These are phyloP conservation scores for Exophiala phaeomuriformis DNA, from an alignment of 2,329 filamentous ascomycete species.

Conservation along the genomic window DNA sequence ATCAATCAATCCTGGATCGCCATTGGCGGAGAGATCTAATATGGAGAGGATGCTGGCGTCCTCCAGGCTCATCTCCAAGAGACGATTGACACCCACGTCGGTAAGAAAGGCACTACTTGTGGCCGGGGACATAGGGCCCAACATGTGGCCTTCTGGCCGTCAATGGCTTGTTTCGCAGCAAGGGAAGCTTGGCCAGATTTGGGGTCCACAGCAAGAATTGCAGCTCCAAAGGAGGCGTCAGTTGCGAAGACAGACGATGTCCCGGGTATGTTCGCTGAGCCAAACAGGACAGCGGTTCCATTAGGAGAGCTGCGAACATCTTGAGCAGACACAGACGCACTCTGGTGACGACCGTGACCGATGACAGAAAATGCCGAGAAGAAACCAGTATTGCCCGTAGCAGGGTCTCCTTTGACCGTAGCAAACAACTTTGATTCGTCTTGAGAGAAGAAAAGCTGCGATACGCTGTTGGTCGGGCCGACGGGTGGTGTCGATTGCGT, in stretches of 20 bases:
- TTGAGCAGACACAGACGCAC: conserved; percentile 15
- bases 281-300: conserved; percentile 54
- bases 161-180: conserved; percentile 35
- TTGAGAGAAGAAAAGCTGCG: conserved; percentile 53
- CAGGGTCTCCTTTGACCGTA: conserved; percentile 55
- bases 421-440: conserved; percentile 48
- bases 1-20: conserved; percentile 51
- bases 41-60: conserved; percentile 43
- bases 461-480: conserved; percentile 53
- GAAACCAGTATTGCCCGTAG: conserved; percentile 51
- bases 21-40: conserved; percentile 41
- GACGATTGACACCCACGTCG: conserved; percentile 46
- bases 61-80: conserved; percentile 50
- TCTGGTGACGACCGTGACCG: conserved; percentile 10
- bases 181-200: conserved; percentile 30
- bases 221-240: conserved; percentile 53
- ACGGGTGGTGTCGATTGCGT: conserved; percentile 52
- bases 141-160: conserved; percentile 50
- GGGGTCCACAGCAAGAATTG: conserved; percentile 41
- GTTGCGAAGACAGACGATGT: conserved; percentile 47
- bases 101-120: conserved; percentile 53
- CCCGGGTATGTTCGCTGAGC: conserved; percentile 42
- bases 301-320: conserved; percentile 40
- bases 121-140: conserved; percentile 47
- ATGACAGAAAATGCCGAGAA: conserved; percentile 46